These are phyloP conservation scores for Dactylis glomerata DNA, from an alignment of 176 grass and related monocot species.

Conservation along the genomic window DNA sequence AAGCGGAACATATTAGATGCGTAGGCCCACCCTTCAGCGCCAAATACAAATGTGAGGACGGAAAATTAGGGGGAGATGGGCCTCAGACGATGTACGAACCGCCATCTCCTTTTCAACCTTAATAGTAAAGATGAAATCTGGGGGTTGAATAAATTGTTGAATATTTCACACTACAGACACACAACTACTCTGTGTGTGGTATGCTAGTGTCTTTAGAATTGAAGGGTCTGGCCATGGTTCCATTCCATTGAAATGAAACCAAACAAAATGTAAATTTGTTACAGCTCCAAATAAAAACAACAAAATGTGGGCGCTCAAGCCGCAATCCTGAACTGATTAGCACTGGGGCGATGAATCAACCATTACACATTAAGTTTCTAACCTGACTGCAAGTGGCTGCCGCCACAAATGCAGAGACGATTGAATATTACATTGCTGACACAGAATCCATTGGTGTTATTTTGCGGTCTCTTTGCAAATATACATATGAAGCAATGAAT, in stretches of 20 bases:
- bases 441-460: background rate
- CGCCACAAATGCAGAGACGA: background rate
- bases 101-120: no score
- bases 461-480: background rate
- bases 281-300: background rate
- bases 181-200: background rate
- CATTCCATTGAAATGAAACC: background rate
- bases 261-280: background rate
- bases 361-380: background rate
- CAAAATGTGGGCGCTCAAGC: background rate
- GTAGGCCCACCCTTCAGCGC: no score
- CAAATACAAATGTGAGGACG: no score
- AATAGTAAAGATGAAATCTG: no score
- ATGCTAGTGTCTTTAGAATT: background rate
- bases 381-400: background rate
- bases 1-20: no score
- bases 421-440: background rate
- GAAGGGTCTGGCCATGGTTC: background rate
- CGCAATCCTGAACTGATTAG: background rate
- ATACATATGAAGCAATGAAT: slow-evolving; percentile 6
- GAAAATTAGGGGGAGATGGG: no score
- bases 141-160: background rate
- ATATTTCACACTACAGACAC: background rate
- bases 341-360: background rate
- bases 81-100: no score